phyloP scores from a whole-genome alignment of 2,329 filamentous ascomycete species.

The Seiridium cupressi region DNA sequence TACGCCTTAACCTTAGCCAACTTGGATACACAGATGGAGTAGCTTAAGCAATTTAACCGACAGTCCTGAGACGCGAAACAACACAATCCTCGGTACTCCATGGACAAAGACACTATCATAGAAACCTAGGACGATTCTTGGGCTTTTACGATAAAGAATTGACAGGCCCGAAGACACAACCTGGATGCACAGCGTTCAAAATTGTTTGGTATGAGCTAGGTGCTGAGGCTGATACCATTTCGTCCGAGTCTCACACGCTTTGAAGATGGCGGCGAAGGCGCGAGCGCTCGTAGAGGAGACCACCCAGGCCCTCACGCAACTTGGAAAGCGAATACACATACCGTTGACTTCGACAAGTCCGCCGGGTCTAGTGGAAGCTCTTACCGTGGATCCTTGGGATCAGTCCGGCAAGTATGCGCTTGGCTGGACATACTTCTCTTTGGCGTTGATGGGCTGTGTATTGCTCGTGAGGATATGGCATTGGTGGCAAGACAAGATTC shows the following conservation, averaged over 20 bases:
- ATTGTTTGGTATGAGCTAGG: background rate
- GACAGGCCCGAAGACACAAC: too few species aligned
- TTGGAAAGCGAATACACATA: conserved; percentile 58
- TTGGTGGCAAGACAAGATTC: conserved; percentile 89
- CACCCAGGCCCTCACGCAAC: conserved; percentile 30
- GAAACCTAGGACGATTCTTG: too few species aligned
- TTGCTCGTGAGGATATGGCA: conserved; percentile 76
- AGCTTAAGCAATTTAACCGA: background rate
- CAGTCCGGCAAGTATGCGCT: conserved; percentile 82
- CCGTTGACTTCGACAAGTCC: conserved; percentile 59
- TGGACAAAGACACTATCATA: too few species aligned
- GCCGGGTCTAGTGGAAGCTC: conserved; percentile 59
- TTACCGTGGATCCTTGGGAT: conserved; percentile 74
- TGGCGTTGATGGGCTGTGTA: conserved; percentile 68
- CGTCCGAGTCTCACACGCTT: background rate
- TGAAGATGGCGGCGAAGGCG: conserved; percentile 19
- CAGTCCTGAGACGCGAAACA: background rate
- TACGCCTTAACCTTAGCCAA: background rate
- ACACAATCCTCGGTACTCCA: too few species aligned
- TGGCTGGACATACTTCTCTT: conserved; percentile 85
- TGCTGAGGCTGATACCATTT: background rate
- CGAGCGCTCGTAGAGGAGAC: conserved; percentile 32
- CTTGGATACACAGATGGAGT: background rate
- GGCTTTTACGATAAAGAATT: too few species aligned
- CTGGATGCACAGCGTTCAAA: background rate